These are phyloP conservation scores for Gamsiella multidivaricata DNA, from an alignment of 192 early-diverging fungal species.

Conservation along the genomic window DNA sequence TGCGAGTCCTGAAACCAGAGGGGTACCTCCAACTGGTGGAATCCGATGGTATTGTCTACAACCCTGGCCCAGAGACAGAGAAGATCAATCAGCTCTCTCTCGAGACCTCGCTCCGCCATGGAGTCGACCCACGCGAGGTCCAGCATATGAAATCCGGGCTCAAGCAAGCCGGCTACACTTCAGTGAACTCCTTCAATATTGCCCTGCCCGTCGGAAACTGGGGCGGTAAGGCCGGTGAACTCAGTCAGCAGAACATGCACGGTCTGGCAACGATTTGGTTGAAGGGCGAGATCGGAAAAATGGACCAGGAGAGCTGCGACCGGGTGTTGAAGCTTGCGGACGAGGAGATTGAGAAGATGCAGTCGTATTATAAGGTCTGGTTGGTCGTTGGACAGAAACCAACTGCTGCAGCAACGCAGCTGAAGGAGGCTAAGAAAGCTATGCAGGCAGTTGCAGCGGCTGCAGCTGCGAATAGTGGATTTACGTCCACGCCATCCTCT, in stretches of 20 bases:
- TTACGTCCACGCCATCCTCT: not conserved
- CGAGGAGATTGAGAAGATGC: slow-evolving; percentile 15
- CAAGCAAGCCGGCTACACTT: slow-evolving; percentile 31
- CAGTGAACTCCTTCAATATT: slow-evolving; percentile 50
- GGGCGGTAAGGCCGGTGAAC: slow-evolving; percentile 43
- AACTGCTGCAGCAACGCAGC: not conserved
- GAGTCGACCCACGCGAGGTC: slow-evolving; percentile 50
- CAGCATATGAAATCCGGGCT: slow-evolving; percentile 44
- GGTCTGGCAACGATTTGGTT: slow-evolving; percentile 52
- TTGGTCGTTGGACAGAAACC: slow-evolving; percentile 48
- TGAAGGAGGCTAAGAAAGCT: slow-evolving; percentile 24
- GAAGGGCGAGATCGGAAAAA: slow-evolving; percentile 44
- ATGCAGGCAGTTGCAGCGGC: not conserved
- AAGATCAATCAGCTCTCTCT: slow-evolving; percentile 46
- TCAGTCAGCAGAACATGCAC: slow-evolving; percentile 48
- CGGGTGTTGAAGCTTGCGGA: slow-evolving; percentile 14
- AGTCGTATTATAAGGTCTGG: slow-evolving; percentile 55
- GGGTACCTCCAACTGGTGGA: slow-evolving; percentile 64
- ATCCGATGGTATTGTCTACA: slow-evolving; percentile 40
- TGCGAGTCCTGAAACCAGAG: slow-evolving; percentile 65
- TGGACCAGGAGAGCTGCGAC: slow-evolving; percentile 32
- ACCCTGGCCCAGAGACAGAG: slow-evolving; percentile 45
- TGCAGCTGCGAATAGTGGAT: too few species aligned
- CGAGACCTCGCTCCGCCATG: slow-evolving; percentile 49
- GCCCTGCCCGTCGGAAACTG: slow-evolving; percentile 42